Percentiles rank a stretch among this genome's conserved stretches.
Evolutionary conservation across 2,329 filamentous ascomycete genomes (phyloP).

Genomic region (Tolypocladium ovalisporum): DNA sequence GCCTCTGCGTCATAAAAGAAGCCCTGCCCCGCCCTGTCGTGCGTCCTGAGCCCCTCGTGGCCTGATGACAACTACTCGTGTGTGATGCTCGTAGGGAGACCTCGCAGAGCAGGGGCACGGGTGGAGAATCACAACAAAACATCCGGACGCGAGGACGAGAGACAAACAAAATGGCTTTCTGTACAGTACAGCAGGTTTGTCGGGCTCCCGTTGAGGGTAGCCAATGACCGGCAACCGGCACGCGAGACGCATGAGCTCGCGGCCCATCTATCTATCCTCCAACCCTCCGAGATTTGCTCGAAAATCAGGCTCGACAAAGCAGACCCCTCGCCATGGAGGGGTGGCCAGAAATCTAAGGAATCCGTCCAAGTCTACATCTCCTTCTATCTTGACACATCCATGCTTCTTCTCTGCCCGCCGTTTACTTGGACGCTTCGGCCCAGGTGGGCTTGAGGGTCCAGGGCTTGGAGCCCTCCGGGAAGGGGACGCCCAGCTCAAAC

Average conservation of each 20-base stretch:
- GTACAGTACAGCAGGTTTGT: neutral
- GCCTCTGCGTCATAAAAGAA: neutral
- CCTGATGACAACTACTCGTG: neutral
- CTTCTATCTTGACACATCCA: neutral
- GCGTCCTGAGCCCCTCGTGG: neutral
- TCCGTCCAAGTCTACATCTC: neutral
- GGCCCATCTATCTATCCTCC: neutral
- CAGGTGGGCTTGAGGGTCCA: constrained; percentile 53
- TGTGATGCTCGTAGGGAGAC: neutral
- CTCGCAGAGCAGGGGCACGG: neutral
- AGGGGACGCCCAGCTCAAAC: constrained; percentile 91
- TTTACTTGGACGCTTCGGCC: constrained; percentile 19
- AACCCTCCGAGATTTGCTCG: neutral
- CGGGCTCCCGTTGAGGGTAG: neutral
- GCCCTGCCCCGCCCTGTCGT: neutral
- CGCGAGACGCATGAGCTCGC: neutral
- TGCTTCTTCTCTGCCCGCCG: neutral
- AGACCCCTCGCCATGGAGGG: neutral
- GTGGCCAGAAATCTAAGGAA: neutral
- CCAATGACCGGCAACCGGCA: neutral
- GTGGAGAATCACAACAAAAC: neutral
- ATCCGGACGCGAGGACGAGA: no score
- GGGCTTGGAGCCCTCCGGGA: constrained; percentile 47
- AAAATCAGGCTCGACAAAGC: neutral
- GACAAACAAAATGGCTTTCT: neutral